A percentile compares a stretch with the other conserved stretches of the same genome.
Evolutionary conservation across 805 yeast species (phyloP).

Genomic region (Sugiyamaella qingdaonensis): DNA sequence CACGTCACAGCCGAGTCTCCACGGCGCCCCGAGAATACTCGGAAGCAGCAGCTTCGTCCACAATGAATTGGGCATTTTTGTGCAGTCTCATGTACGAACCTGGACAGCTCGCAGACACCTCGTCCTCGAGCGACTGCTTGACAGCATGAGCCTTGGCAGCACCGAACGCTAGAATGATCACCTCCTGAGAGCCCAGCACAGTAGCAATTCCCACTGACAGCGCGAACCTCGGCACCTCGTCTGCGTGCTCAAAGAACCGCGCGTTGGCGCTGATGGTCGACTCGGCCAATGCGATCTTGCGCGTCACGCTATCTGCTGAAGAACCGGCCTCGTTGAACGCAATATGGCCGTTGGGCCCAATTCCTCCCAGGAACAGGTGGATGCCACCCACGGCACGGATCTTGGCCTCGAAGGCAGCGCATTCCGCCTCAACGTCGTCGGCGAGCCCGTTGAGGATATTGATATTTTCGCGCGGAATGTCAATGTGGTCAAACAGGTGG

Average conservation of each 20-base stretch:
- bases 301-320: slow-evolving; percentile 41
- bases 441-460: slow-evolving; percentile 54
- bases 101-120: slow-evolving; percentile 43
- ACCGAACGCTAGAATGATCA: slow-evolving; percentile 51
- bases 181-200: slow-evolving; percentile 49
- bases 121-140: slow-evolving; percentile 41
- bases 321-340: slow-evolving; percentile 60
- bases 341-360: slow-evolving; percentile 59
- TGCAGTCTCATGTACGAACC: slow-evolving; percentile 49
- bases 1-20: slow-evolving; percentile 5
- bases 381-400: slow-evolving; percentile 48
- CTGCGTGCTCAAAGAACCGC: slow-evolving; percentile 45
- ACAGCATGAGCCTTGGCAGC: slow-evolving; percentile 44
- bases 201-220: slow-evolving; percentile 56
- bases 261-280: slow-evolving; percentile 52
- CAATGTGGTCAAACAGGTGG: slow-evolving; percentile 52
- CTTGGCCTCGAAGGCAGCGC: slow-evolving; percentile 45
- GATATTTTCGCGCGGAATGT: slow-evolving; percentile 49
- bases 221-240: slow-evolving; percentile 49
- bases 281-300: slow-evolving; percentile 45
- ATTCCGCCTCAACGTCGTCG: slow-evolving; percentile 42
- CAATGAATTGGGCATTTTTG: slow-evolving; percentile 37
- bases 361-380: slow-evolving; percentile 53
- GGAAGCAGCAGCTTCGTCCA: slow-evolving; percentile 45
- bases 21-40: slow-evolving; percentile 11